Evolutionary conservation across 1,284 basidiomycete genomes (phyloP).

Genomic region (Ustilago curta): DNA sequence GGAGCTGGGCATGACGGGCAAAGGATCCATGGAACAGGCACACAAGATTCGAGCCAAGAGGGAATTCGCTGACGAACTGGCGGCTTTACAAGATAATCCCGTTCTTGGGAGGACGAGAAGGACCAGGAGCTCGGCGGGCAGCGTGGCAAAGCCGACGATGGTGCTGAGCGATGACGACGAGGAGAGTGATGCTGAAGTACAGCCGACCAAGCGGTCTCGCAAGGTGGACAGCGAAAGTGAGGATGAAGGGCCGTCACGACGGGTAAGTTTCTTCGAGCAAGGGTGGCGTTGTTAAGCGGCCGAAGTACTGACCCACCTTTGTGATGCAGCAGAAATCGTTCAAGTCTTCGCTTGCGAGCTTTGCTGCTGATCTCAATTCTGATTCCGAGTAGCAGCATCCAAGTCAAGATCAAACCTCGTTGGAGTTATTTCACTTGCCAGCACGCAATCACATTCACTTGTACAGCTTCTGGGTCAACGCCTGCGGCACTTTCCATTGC

Average conservation of each 20-base stretch:
- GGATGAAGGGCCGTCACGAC: slow-evolving; percentile 28
- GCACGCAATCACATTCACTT: not conserved
- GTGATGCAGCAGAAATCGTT: slow-evolving; percentile 20
- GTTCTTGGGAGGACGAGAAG: slow-evolving; percentile 12
- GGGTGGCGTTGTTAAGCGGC: not conserved
- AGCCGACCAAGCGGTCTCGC: not conserved
- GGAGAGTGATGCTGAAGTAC: slow-evolving; percentile 28
- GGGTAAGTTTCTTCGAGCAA: slow-evolving; percentile 13
- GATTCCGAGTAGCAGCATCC: slow-evolving; percentile 31
- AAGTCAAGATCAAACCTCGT: no score
- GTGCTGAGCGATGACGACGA: slow-evolving; percentile 5
- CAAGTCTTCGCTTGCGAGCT: slow-evolving; percentile 48
- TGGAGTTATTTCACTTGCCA: no score
- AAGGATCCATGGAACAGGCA: slow-evolving; percentile 42
- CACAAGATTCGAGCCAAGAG: slow-evolving; percentile 36
- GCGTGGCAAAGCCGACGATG: not conserved
- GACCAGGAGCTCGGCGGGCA: slow-evolving; percentile 6
- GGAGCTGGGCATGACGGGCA: slow-evolving; percentile 45
- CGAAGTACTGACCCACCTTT: no score
- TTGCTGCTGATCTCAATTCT: slow-evolving; percentile 47
- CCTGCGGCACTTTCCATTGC: no score
- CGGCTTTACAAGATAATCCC: slow-evolving; percentile 27
- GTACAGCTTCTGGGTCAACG: no score
- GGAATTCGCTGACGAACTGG: slow-evolving; percentile 46
- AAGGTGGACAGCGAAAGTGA: slow-evolving; percentile 15